These are phyloP conservation scores for Coprinellus aureogranulatus DNA, from an alignment of 768 basidiomycete species.

Conservation along the genomic window DNA sequence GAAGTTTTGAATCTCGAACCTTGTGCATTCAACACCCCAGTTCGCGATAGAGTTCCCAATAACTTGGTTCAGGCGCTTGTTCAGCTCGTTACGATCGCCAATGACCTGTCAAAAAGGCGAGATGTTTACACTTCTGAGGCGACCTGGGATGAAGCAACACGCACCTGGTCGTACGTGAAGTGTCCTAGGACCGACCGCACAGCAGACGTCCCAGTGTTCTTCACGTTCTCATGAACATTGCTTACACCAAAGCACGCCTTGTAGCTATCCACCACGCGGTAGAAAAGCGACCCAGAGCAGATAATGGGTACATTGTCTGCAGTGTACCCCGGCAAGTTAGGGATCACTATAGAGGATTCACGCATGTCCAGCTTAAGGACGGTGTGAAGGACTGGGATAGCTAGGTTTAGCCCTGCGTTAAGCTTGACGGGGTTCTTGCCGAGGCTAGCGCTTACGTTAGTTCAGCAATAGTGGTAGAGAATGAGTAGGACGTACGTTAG, in stretches of 20 bases:
- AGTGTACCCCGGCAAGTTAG: slow-evolving; percentile 37
- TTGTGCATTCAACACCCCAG: slow-evolving; percentile 58
- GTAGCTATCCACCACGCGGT: slow-evolving; percentile 49
- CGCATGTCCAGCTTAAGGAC: slow-evolving; percentile 45
- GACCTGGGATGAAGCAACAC: not conserved
- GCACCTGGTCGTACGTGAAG: slow-evolving; percentile 47
- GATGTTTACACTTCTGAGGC: not conserved
- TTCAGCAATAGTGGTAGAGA: not conserved
- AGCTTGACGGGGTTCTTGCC: slow-evolving; percentile 46
- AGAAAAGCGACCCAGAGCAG: slow-evolving; percentile 55
- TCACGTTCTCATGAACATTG: slow-evolving; percentile 47
- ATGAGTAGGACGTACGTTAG: slow-evolving; percentile 31
- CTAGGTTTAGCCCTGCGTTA: slow-evolving; percentile 43
- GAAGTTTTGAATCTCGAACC: slow-evolving; percentile 60
- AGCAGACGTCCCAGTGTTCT: slow-evolving; percentile 53
- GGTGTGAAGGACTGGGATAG: slow-evolving; percentile 45
- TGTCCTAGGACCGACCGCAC: slow-evolving; percentile 53
- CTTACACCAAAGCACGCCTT: slow-evolving; percentile 52
- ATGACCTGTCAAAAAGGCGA: too few relatives aligned
- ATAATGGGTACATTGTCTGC: slow-evolving; percentile 45
- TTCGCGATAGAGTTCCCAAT: slow-evolving; percentile 53
- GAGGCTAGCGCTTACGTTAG: slow-evolving; percentile 27
- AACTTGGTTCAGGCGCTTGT: slow-evolving; percentile 43
- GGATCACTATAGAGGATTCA: slow-evolving; percentile 45
- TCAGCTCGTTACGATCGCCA: slow-evolving; percentile 52